Evolutionary conservation across 306 rosid genomes (phyloP).

Genomic region (Pterocarpus macrocarpus): DNA sequence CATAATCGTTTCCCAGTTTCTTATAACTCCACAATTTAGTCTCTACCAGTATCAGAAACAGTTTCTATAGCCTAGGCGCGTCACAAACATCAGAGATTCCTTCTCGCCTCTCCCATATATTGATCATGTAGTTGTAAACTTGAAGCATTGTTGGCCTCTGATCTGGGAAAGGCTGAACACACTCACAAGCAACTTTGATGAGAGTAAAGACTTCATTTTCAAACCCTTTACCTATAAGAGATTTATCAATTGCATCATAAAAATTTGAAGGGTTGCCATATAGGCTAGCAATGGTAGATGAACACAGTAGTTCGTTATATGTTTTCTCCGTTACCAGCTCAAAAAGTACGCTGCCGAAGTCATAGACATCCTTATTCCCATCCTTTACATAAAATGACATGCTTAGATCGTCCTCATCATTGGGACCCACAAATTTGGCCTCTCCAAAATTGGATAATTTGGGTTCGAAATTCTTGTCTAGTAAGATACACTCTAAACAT

Average conservation of each 20-base stretch:
- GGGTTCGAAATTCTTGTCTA: conserved; percentile 52
- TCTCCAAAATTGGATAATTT: conserved; percentile 54
- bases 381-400: background rate
- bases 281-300: background rate
- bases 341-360: conserved; percentile 54
- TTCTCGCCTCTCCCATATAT: background rate
- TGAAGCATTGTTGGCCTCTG: conserved; percentile 56
- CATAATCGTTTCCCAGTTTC: background rate
- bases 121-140: conserved; percentile 44
- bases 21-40: conserved; percentile 2
- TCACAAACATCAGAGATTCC: background rate
- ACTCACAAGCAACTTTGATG: conserved; percentile 46
- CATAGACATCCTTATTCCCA: conserved; percentile 55
- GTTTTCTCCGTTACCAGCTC: conserved; percentile 48
- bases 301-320: background rate
- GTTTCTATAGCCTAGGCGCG: background rate
- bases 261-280: background rate
- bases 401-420: background rate
- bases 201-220: conserved; percentile 41
- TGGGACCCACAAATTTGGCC: background rate
- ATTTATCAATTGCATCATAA: conserved; percentile 37
- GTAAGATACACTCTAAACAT: conserved; percentile 39
- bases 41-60: background rate
- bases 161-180: conserved; percentile 40
- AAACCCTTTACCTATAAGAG: conserved; percentile 39